A percentile compares a stretch with the other conserved stretches of the same genome.
These are phyloP conservation scores for Rhodosorus marinus DNA, from an alignment of 23 red algal genomes.

Conservation along the genomic window DNA sequence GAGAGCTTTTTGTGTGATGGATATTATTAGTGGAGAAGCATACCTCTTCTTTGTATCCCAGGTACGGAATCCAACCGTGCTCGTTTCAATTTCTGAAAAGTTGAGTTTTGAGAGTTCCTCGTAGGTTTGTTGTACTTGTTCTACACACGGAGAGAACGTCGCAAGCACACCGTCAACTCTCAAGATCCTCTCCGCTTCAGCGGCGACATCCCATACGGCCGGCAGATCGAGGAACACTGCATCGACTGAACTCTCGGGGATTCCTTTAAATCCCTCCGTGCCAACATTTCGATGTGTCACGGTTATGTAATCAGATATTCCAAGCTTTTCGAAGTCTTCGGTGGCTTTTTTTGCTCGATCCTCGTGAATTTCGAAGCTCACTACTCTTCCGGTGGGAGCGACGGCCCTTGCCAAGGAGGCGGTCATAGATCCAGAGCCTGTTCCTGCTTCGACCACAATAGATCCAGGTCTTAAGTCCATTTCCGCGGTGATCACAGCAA, in stretches of 20 bases:
- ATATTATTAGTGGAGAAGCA: background rate
- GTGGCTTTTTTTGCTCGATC: constrained; percentile 18
- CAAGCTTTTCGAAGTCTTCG: constrained; percentile 7
- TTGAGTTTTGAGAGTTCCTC: constrained; percentile 1
- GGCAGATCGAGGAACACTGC: constrained; percentile 87
- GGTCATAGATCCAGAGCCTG: constrained; percentile 51
- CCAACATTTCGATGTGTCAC: constrained; percentile 19
- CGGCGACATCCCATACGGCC: constrained; percentile 27
- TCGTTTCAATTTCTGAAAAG: constrained; percentile 14
- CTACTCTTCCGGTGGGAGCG: constrained; percentile 38
- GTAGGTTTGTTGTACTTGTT: constrained; percentile 47
- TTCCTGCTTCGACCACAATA: constrained; percentile 65
- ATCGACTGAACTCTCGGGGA: constrained; percentile 13
- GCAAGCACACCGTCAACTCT: constrained; percentile 32
- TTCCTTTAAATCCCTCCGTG: constrained; percentile 17
- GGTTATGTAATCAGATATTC: constrained; percentile 3
- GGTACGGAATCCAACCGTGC: constrained; percentile 5
- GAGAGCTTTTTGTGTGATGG: background rate
- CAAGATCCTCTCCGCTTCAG: constrained; percentile 12
- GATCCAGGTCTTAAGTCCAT: constrained; percentile 41
- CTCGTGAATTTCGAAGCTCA: constrained; percentile 56
- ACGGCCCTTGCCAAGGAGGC: constrained; percentile 49
- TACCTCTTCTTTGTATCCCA: constrained; percentile 5
- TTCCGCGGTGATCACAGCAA: constrained; percentile 22
- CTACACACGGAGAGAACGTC: constrained; percentile 70